Evolutionary conservation across 495 filamentous ascomycete genomes (phyloP).

Genomic region (Annulohypoxylon stygium): DNA sequence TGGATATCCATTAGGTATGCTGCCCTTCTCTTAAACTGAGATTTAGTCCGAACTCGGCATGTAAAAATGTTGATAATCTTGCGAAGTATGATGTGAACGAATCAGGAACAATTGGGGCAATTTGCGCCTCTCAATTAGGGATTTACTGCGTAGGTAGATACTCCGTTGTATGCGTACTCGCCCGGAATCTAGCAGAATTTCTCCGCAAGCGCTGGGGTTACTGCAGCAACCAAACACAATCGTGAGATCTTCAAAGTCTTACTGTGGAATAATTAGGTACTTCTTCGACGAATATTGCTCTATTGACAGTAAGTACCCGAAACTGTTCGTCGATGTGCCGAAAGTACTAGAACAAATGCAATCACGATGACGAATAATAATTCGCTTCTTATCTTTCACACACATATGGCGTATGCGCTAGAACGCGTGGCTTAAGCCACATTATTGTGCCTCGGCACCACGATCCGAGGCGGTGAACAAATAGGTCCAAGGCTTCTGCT

Average conservation of each 20-base stretch:
- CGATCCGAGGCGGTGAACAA: background rate
- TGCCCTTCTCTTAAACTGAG: background rate
- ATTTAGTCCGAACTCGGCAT: background rate
- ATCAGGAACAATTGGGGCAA: no score
- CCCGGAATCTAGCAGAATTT: background rate
- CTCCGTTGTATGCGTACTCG: no score
- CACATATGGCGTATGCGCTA: slow-evolving; percentile 78
- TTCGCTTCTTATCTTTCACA: slow-evolving; percentile 75
- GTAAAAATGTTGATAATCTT: slow-evolving; percentile 69
- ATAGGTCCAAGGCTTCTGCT: background rate
- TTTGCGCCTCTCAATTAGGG: no score
- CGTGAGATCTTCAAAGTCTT: slow-evolving; percentile 74
- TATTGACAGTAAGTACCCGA: slow-evolving; percentile 74
- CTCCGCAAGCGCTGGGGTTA: slow-evolving; percentile 80
- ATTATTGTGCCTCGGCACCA: background rate
- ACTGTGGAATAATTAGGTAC: slow-evolving; percentile 56
- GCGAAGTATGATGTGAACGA: no score
- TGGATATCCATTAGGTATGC: background rate
- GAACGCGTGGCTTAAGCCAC: slow-evolving; percentile 63
- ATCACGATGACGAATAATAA: slow-evolving; percentile 79
- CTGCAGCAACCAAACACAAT: slow-evolving; percentile 67
- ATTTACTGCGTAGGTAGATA: no score
- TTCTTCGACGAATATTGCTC: slow-evolving; percentile 60
- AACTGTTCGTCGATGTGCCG: slow-evolving; percentile 78
- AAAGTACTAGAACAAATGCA: slow-evolving; percentile 58